Conservation (phyloP, 2,329 filamentous ascomycete genomes). For the Talaromyces rugulosus region DNA sequence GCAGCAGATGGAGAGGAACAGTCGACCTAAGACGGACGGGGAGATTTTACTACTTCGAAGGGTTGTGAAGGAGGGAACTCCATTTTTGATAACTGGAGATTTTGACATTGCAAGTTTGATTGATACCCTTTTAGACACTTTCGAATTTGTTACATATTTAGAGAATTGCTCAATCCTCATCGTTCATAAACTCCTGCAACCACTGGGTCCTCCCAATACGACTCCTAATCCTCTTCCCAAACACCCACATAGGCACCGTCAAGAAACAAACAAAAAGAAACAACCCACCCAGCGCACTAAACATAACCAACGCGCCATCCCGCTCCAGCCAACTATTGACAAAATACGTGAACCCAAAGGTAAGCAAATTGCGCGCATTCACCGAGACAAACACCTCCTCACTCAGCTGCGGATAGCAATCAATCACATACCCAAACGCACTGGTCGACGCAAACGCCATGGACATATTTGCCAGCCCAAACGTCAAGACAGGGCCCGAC, state of each 20-base stretch:
- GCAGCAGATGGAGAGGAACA: conserved; percentile 41
- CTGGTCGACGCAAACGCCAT: conserved; percentile 9
- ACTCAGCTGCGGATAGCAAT: conserved; percentile 9
- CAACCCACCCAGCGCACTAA: conserved; percentile 5
- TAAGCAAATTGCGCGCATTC: conserved; percentile 9
- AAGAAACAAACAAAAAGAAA: conserved; percentile 8
- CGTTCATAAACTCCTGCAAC: background rate
- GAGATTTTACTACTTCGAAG: conserved; percentile 29
- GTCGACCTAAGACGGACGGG: conserved; percentile 33
- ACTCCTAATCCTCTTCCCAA: conserved; percentile 10
- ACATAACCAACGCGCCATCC: conserved; percentile 4
- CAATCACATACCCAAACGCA: conserved; percentile 10
- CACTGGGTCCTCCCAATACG: conserved; percentile 2
- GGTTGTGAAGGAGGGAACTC: conserved; percentile 30
- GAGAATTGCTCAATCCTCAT: background rate
- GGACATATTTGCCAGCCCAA: conserved; percentile 9
- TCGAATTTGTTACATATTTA: background rate
- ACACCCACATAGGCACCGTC: conserved; percentile 10
- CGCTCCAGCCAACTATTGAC: conserved; percentile 7
- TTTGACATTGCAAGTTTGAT: conserved; percentile 15
- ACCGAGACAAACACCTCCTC: conserved; percentile 11
- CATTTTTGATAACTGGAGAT: conserved; percentile 35
- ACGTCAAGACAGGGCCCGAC: conserved; percentile 6
- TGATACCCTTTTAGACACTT: background rate
- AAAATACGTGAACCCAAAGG: conserved; percentile 11